These are phyloP conservation scores for Dactylellina haptotyla DNA, from an alignment of 2,329 filamentous ascomycete species.

Conservation along the genomic window DNA sequence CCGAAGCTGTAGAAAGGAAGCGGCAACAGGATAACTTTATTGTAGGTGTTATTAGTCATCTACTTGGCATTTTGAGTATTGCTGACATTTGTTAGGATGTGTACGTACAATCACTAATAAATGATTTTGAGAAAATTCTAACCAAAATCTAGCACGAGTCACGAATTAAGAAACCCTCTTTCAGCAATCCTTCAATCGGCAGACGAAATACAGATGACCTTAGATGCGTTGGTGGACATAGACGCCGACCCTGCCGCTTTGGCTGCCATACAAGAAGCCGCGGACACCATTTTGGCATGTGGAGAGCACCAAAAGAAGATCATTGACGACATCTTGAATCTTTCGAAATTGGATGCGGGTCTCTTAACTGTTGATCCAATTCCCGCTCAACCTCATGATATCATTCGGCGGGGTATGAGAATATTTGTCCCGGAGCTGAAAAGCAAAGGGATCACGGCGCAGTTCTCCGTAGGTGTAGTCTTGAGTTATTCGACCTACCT, in stretches of 20 bases:
- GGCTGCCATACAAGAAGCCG: slow-evolving; percentile 72
- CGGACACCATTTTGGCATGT: slow-evolving; percentile 83
- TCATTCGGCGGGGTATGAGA: slow-evolving; percentile 75
- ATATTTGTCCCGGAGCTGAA: slow-evolving; percentile 82
- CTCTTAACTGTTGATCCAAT: slow-evolving; percentile 76
- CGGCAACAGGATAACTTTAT: slow-evolving; percentile 83
- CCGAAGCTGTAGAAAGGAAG: slow-evolving; percentile 68
- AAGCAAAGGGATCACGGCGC: slow-evolving; percentile 76
- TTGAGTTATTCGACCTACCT: too few species aligned
- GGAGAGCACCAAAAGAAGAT: slow-evolving; percentile 81
- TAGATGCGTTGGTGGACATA: slow-evolving; percentile 58
- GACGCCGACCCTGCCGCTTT: slow-evolving; percentile 59
- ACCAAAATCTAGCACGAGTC: slow-evolving; percentile 30
- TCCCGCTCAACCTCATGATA: slow-evolving; percentile 73
- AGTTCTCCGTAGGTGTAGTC: slow-evolving; percentile 71
- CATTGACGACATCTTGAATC: slow-evolving; percentile 73
- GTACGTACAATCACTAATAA: slow-evolving; percentile 10
- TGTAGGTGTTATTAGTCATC: slow-evolving; percentile 69
- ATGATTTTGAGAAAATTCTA: background rate
- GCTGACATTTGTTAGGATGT: slow-evolving; percentile 21
- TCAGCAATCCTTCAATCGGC: slow-evolving; percentile 79
- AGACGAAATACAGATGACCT: slow-evolving; percentile 70
- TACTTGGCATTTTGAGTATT: background rate
- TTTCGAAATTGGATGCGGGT: slow-evolving; percentile 76
- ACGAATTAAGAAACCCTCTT: slow-evolving; percentile 70